These are phyloP conservation scores for Phytophthora kernoviae DNA, from an alignment of 352 stramenopile genomes.

Conservation along the genomic window DNA sequence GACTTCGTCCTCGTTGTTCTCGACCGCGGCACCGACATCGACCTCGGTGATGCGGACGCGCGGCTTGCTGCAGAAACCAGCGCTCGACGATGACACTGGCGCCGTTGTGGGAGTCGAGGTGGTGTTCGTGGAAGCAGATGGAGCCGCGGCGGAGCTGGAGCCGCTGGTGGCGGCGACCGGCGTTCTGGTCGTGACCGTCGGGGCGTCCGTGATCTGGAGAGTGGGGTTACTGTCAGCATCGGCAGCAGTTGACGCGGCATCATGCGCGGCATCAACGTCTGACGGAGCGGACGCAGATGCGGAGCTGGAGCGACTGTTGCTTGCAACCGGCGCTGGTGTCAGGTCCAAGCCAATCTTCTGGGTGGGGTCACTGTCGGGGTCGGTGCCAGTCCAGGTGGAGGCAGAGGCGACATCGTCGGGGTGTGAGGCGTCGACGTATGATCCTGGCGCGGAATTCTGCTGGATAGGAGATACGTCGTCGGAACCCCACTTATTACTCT, in stretches of 20 bases:
- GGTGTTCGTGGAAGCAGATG: neutral
- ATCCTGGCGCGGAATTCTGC: too few species aligned
- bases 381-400: too few species aligned
- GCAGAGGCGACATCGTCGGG: too few species aligned
- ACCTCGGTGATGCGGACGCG: conserved; percentile 41
- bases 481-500: neutral
- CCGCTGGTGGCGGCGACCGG: neutral
- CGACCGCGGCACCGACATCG: conserved; percentile 34
- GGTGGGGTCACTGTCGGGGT: too few species aligned
- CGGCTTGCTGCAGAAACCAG: conserved; percentile 38
- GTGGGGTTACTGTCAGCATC: neutral
- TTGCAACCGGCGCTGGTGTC: neutral
- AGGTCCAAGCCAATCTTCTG: neutral
- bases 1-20: conserved; percentile 44
- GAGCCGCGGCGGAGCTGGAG: neutral
- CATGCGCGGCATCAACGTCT: neutral
- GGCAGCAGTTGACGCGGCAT: neutral
- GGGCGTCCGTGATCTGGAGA: neutral
- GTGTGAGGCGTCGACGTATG: too few species aligned
- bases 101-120: conserved; percentile 7
- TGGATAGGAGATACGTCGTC: too few species aligned
- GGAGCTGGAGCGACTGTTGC: too few species aligned
- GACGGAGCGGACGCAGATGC: neutral
- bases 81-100: conserved; percentile 9
- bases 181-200: conserved; percentile 1